phyloP scores from a whole-genome alignment of 306 rosid species.

The Glycyrrhiza uralensis region DNA sequence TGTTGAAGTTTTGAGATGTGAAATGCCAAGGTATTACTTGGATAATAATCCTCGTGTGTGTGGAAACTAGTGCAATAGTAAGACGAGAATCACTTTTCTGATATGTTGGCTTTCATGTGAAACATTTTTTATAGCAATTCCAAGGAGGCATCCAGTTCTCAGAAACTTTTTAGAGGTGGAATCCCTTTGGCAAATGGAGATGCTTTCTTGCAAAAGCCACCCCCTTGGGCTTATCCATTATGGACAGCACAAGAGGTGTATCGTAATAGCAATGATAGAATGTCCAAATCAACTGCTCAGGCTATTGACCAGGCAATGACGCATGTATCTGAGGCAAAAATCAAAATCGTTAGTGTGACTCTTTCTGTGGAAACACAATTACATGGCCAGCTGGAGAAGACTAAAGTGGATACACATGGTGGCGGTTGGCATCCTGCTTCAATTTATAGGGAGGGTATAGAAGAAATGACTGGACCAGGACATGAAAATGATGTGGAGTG shows the following conservation, averaged over 20 bases:
- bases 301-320: slow-evolving; percentile 97
- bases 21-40: slow-evolving; percentile 65
- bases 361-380: slow-evolving; percentile 55
- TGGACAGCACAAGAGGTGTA: slow-evolving; percentile 91
- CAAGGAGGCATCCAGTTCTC: slow-evolving; percentile 66
- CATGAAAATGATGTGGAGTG: slow-evolving; percentile 53
- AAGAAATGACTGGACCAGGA: slow-evolving; percentile 37
- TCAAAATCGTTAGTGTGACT: slow-evolving; percentile 57
- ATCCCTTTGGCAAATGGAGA: slow-evolving; percentile 97
- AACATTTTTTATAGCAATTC: slow-evolving; percentile 50
- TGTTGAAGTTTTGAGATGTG: slow-evolving; percentile 85
- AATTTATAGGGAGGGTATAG: slow-evolving; percentile 23
- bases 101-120: slow-evolving; percentile 17
- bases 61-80: slow-evolving; percentile 21
- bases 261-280: slow-evolving; percentile 83
- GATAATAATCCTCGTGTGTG: not conserved
- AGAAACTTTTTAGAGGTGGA: slow-evolving; percentile 83
- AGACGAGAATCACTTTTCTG: slow-evolving; percentile 23
- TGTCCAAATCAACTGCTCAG: slow-evolving; percentile 91
- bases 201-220: slow-evolving; percentile 80
- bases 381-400: slow-evolving; percentile 36
- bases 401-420: slow-evolving; percentile 30
- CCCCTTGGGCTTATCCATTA: slow-evolving; percentile 97
- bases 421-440: slow-evolving; percentile 25
- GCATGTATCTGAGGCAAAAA: slow-evolving; percentile 57